Conservation (phyloP, 75 land plant genomes). For the Azolla pinnata region DNA sequence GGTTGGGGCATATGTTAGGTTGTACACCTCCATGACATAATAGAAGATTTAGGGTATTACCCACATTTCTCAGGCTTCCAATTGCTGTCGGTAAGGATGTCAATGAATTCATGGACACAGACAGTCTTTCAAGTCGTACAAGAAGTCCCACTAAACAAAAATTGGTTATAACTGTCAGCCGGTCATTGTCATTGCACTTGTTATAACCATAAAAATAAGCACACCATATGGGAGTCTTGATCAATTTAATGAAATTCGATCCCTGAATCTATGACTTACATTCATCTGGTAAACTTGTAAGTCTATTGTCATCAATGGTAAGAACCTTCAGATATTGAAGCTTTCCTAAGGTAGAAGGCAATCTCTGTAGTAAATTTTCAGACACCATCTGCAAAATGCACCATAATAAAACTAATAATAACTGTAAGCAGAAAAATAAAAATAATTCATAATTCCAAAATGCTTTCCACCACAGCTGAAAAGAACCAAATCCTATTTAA, state of each 20-base stretch:
- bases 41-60: too few relatives aligned
- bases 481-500: too few relatives aligned
- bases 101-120: conserved; percentile 54
- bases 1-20: too few relatives aligned
- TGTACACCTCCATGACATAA: too few relatives aligned
- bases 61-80: conserved; percentile 86
- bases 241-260: too few relatives aligned
- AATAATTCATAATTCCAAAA: too few relatives aligned
- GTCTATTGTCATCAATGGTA: conserved; percentile 63
- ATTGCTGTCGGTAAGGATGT: conserved; percentile 59
- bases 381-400: conserved; percentile 63
- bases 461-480: too few relatives aligned
- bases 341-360: conserved; percentile 68
- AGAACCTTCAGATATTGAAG: conserved; percentile 70
- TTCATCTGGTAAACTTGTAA: conserved; percentile 79
- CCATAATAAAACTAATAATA: too few relatives aligned
- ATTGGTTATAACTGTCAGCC: too few relatives aligned
- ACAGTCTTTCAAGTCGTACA: conserved; percentile 71
- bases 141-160: conserved; percentile 77
- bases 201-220: background rate
- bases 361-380: conserved; percentile 53
- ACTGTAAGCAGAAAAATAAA: too few relatives aligned
- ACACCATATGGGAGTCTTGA: background rate
- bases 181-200: too few relatives aligned
- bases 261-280: conserved; percentile 34